Conservation (phyloP, 2,329 filamentous ascomycete species). For the Pseudogymnoascus sp. region DNA sequence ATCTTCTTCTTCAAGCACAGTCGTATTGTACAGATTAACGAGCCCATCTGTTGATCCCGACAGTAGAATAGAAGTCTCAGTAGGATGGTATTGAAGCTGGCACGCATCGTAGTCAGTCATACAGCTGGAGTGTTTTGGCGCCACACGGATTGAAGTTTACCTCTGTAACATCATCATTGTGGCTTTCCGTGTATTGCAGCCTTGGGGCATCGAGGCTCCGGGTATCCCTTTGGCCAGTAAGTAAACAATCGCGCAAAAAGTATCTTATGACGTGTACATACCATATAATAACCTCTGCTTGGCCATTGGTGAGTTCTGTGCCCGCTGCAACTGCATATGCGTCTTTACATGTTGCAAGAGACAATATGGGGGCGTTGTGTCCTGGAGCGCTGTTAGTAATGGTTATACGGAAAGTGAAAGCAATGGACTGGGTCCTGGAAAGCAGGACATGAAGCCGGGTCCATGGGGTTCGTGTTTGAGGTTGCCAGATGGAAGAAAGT, state of each 20-base stretch:
- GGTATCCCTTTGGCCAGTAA: slow-evolving; percentile 43
- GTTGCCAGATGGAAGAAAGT: not conserved
- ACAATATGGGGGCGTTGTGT: slow-evolving; percentile 48
- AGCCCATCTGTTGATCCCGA: slow-evolving; percentile 75
- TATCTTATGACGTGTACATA: slow-evolving; percentile 48
- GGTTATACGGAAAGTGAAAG: not conserved
- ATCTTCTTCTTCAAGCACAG: slow-evolving; percentile 66
- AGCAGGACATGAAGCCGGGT: not conserved
- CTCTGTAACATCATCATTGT: slow-evolving; percentile 61
- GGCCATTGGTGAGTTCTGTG: slow-evolving; percentile 60
- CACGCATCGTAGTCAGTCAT: not conserved
- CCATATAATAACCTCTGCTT: slow-evolving; percentile 55
- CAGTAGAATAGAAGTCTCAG: slow-evolving; percentile 52
- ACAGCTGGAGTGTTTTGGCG: slow-evolving; percentile 20
- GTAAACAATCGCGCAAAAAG: slow-evolving; percentile 49
- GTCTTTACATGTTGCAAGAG: slow-evolving; percentile 50
- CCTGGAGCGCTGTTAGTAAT: slow-evolving; percentile 25
- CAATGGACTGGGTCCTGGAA: not conserved
- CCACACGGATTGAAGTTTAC: slow-evolving; percentile 25
- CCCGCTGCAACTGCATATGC: slow-evolving; percentile 60
- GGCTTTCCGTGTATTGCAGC: slow-evolving; percentile 53
- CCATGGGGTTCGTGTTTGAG: not conserved
- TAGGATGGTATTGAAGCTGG: slow-evolving; percentile 54
- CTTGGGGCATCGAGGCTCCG: slow-evolving; percentile 40
- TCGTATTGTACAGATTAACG: slow-evolving; percentile 67